Evolutionary conservation across 1,284 basidiomycete species (phyloP).

Genomic region (Papiliotrema terrestris): DNA sequence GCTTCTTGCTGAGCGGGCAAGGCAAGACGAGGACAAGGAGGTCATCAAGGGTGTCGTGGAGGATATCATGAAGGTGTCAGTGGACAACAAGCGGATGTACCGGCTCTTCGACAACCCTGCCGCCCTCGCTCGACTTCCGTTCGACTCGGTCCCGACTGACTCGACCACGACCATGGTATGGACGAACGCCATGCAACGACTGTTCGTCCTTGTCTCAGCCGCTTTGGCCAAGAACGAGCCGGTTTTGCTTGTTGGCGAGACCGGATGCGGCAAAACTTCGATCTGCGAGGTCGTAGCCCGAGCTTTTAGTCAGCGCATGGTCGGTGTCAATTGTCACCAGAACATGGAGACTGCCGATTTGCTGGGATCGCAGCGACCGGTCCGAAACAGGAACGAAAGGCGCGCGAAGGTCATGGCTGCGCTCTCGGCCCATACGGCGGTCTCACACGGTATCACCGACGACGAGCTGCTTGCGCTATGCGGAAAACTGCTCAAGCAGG

Average conservation of each 20-base stretch:
- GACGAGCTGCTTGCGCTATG: conserved; percentile 25
- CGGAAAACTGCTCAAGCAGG: conserved; percentile 10
- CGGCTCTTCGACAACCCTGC: conserved; percentile 56
- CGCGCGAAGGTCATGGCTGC: conserved; percentile 43
- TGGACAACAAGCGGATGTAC: conserved; percentile 71
- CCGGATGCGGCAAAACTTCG: conserved; percentile 95
- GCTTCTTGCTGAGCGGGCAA: conserved; percentile 88
- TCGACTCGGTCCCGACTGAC: conserved; percentile 17
- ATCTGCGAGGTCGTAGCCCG: conserved; percentile 87
- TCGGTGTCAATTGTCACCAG: conserved; percentile 91
- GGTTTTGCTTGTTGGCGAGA: conserved; percentile 95
- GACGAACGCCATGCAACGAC: conserved; percentile 88
- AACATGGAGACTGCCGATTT: conserved; percentile 99
- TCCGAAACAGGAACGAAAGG: conserved; percentile 70
- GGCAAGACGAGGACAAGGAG: conserved; percentile 77
- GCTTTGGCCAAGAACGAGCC: conserved; percentile 90
- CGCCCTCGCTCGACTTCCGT: conserved; percentile 33
- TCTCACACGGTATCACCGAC: conserved; percentile 22
- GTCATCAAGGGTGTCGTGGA: conserved; percentile 93
- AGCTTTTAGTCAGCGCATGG: conserved; percentile 61
- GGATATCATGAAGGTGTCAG: conserved; percentile 78
- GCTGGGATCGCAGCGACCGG: conserved; percentile 87
- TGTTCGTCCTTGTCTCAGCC: conserved; percentile 78
- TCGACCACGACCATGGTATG: conserved; percentile 62
- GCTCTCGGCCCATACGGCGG: conserved; percentile 23